phyloP scores from a whole-genome alignment of 768 basidiomycete genomes.

The Galerina marginata region DNA sequence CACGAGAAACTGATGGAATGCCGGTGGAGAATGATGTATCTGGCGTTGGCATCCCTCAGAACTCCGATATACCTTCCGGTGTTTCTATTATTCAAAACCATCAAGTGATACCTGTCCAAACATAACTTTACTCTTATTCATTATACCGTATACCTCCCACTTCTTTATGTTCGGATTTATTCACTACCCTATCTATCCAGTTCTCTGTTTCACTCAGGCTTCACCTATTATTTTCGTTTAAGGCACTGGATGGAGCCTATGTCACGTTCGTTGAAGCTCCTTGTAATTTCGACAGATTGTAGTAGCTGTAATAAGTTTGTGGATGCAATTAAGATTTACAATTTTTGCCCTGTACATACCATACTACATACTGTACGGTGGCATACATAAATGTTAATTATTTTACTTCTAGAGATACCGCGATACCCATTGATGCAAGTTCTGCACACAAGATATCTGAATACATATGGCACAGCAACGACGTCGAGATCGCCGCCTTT shows the following conservation, averaged over 20 bases:
- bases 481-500: slow-evolving; percentile 91
- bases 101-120: slow-evolving; percentile 17
- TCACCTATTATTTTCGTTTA: slow-evolving; percentile 4
- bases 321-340: slow-evolving; percentile 9
- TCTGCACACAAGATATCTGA: slow-evolving; percentile 94
- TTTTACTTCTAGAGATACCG: slow-evolving; percentile 80
- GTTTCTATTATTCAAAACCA: slow-evolving; percentile 9
- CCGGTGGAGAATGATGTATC: slow-evolving; percentile 6
- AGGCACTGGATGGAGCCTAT: slow-evolving; percentile 6
- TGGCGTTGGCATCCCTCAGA: slow-evolving; percentile 2
- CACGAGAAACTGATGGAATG: slow-evolving; percentile 14
- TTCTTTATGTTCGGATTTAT: slow-evolving; percentile 17
- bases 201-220: slow-evolving; percentile 8
- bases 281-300: slow-evolving; percentile 9
- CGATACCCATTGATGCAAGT: slow-evolving; percentile 98
- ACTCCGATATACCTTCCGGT: slow-evolving; percentile 6
- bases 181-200: slow-evolving; percentile 17
- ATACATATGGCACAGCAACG: slow-evolving; percentile 94
- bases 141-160: slow-evolving; percentile 24
- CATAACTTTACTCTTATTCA: slow-evolving; percentile 15
- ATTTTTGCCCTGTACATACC: not conserved
- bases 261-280: slow-evolving; percentile 13
- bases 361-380: not conserved
- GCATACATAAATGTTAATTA: slow-evolving; percentile 34
- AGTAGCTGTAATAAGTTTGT: slow-evolving; percentile 18